Percentiles rank a stretch among this genome's conserved stretches.
These are phyloP conservation scores for Aureococcus anophagefferens DNA, from an alignment of 108 stramenopile genomes.

Conservation along the genomic window DNA sequence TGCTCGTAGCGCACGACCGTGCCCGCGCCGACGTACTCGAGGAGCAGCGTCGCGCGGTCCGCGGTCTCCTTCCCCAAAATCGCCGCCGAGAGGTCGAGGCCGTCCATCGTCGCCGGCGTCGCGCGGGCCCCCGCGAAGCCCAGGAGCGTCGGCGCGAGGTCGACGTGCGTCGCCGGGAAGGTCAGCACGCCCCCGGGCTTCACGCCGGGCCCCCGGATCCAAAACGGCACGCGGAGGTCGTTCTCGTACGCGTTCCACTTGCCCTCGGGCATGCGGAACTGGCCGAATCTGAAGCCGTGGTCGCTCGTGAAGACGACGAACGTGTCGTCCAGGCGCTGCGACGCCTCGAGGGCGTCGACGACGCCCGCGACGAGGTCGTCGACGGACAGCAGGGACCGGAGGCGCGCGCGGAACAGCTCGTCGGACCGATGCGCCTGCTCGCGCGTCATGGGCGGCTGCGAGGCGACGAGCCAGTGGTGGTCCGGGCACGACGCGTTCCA, in stretches of 20 bases:
- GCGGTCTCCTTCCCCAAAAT: constrained; percentile 13
- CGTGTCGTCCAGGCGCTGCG: constrained; percentile 35
- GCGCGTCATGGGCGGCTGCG: constrained; percentile 1
- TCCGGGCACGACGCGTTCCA: constrained; percentile 30
- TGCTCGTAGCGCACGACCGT: too few relatives aligned
- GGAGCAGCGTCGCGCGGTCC: background rate
- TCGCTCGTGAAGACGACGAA: constrained; percentile 44
- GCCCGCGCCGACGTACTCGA: too few relatives aligned
- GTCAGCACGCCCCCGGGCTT: background rate
- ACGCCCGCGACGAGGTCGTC: too few relatives aligned
- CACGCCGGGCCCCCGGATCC: constrained; percentile 44
- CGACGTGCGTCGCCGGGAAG: constrained; percentile 24
- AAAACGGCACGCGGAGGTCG: constrained; percentile 43
- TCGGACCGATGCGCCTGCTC: too few relatives aligned
- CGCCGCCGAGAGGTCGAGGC: too few relatives aligned
- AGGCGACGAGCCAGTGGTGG: constrained; percentile 40
- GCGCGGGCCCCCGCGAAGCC: constrained; percentile 16
- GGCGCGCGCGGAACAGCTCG: too few relatives aligned
- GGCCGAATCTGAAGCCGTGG: constrained; percentile 38
- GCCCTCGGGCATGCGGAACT: constrained; percentile 35
- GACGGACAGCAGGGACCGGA: too few relatives aligned
- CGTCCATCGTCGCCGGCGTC: too few relatives aligned
- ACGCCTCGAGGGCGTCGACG: constrained; percentile 6
- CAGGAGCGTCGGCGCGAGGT: constrained; percentile 42
- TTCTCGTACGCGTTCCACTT: constrained; percentile 44